Percentiles rank a stretch among this genome's conserved stretches.
These are phyloP conservation scores for Nakazawaea ambrosiae DNA, from an alignment of 805 yeast genomes.

Conservation along the genomic window DNA sequence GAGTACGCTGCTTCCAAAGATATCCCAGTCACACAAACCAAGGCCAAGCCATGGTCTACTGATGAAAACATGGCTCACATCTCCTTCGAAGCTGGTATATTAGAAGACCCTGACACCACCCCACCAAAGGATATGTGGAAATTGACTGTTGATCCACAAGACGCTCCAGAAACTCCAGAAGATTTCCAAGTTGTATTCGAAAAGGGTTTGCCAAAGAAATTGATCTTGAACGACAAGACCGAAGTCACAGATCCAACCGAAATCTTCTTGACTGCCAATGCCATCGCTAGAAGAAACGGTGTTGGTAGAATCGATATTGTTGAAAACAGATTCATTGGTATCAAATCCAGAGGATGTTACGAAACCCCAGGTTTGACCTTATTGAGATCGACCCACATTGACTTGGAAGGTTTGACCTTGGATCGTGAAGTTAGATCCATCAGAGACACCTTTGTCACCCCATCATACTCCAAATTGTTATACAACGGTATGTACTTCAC, in stretches of 20 bases:
- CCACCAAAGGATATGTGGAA: slow-evolving; percentile 99
- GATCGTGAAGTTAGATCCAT: slow-evolving; percentile 97
- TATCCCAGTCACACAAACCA: slow-evolving; percentile 95
- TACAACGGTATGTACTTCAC: slow-evolving; percentile 98
- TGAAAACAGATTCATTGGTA: slow-evolving; percentile 97
- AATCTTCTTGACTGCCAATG: slow-evolving; percentile 85
- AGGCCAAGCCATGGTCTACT: slow-evolving; percentile 99
- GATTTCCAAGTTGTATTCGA: slow-evolving; percentile 74
- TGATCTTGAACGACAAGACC: slow-evolving; percentile 57
- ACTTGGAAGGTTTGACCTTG: slow-evolving; percentile 91
- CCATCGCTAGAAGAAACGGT: slow-evolving; percentile 97
- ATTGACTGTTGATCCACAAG: slow-evolving; percentile 89
- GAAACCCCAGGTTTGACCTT: slow-evolving; percentile 98
- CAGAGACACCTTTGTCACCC: slow-evolving; percentile 94
- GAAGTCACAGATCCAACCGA: slow-evolving; percentile 83
- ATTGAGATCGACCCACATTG: slow-evolving; percentile 90
- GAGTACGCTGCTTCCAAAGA: slow-evolving; percentile 89
- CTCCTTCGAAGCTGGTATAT: slow-evolving; percentile 98
- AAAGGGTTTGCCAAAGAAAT: slow-evolving; percentile 83
- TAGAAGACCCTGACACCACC: slow-evolving; percentile 97
- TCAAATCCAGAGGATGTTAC: slow-evolving; percentile 98
- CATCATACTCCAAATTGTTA: slow-evolving; percentile 79
- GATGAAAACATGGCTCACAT: slow-evolving; percentile 99
- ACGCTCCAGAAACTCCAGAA: slow-evolving; percentile 94
- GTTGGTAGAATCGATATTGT: slow-evolving; percentile 99